phyloP scores from a whole-genome alignment of 1,139 yeast species.

The Pichia kudriavzevii region DNA sequence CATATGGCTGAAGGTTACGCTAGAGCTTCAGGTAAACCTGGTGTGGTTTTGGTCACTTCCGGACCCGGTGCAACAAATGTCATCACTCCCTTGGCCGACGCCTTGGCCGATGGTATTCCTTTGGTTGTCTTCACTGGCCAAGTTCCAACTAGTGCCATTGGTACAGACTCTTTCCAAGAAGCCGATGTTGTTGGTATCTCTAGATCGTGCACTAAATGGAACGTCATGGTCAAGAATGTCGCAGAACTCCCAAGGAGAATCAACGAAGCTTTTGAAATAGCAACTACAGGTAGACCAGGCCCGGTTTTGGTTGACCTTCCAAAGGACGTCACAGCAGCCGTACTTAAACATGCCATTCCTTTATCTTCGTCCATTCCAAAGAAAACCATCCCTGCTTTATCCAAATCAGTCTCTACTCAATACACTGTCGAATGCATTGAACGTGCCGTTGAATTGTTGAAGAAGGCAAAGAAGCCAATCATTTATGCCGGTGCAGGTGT shows the following conservation, averaged over 20 bases:
- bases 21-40: slow-evolving; percentile 92
- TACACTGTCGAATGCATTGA: slow-evolving; percentile 68
- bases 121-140: slow-evolving; percentile 97
- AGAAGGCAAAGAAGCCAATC: slow-evolving; percentile 79
- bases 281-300: slow-evolving; percentile 94
- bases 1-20: slow-evolving; percentile 99
- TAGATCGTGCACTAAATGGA: slow-evolving; percentile 97
- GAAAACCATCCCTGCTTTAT: slow-evolving; percentile 62
- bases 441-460: slow-evolving; percentile 71
- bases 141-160: slow-evolving; percentile 91
- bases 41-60: slow-evolving; percentile 93
- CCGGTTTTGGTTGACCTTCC: slow-evolving; percentile 97
- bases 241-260: slow-evolving; percentile 93
- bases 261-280: slow-evolving; percentile 96
- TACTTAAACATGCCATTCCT: slow-evolving; percentile 82
- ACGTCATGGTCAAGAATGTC: slow-evolving; percentile 93
- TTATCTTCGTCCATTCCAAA: slow-evolving; percentile 80
- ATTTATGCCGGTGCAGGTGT: slow-evolving; percentile 92
- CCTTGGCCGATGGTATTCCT: slow-evolving; percentile 95
- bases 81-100: slow-evolving; percentile 96
- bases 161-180: slow-evolving; percentile 98
- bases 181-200: slow-evolving; percentile 97
- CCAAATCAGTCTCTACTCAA: slow-evolving; percentile 65
- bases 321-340: slow-evolving; percentile 92
- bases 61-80: slow-evolving; percentile 99